These are phyloP conservation scores for Cucumis melo DNA, from an alignment of 306 rosid species.

Conservation along the genomic window DNA sequence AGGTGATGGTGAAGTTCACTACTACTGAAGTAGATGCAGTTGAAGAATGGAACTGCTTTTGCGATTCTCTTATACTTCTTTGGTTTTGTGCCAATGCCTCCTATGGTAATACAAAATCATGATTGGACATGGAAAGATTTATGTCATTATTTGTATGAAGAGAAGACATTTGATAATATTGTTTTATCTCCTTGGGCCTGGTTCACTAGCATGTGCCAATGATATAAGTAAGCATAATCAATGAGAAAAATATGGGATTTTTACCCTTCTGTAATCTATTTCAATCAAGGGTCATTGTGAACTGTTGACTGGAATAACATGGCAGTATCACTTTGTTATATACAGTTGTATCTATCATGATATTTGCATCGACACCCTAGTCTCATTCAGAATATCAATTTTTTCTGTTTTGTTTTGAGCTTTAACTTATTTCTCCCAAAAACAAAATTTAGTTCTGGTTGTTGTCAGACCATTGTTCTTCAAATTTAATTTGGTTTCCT, in stretches of 20 bases:
- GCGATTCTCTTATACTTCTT: background rate
- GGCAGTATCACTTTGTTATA: too few species aligned
- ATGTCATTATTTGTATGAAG: slow-evolving; percentile 54
- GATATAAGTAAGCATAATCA: too few species aligned
- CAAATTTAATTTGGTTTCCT: background rate
- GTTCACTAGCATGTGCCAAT: slow-evolving; percentile 68
- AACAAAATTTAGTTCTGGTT: slow-evolving; percentile 1
- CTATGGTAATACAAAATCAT: slow-evolving; percentile 72
- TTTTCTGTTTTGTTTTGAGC: background rate
- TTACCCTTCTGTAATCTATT: too few species aligned
- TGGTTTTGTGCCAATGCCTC: slow-evolving; percentile 61
- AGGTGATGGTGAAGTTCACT: background rate
- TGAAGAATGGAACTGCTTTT: background rate
- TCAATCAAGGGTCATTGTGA: too few species aligned
- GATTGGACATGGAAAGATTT: slow-evolving; percentile 80
- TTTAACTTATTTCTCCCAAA: background rate
- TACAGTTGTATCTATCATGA: too few species aligned
- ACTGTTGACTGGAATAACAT: too few species aligned
- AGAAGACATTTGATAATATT: slow-evolving; percentile 80
- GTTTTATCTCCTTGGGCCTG: slow-evolving; percentile 99
- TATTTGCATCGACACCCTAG: background rate
- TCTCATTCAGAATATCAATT: background rate
- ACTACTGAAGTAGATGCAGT: background rate
- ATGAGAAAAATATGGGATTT: too few species aligned
- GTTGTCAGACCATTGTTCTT: background rate